Conservation (phyloP, 257 asterid genomes). For the Solanum rostratum region DNA sequence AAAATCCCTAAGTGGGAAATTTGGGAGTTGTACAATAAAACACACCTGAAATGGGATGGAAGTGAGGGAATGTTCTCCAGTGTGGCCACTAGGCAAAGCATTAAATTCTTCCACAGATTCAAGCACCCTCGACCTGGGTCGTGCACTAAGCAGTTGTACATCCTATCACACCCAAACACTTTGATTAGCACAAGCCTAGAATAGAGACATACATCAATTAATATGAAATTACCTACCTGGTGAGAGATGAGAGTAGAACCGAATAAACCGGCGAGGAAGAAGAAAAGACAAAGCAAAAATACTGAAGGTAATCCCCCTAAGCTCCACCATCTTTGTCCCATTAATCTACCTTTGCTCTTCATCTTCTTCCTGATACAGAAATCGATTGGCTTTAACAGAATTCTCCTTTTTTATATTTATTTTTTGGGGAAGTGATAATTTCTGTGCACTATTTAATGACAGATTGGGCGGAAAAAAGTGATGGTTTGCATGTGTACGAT, state of each 20-base stretch:
- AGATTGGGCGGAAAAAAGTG: neutral
- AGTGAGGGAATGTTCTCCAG: constrained; percentile 49
- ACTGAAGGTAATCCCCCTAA: constrained; percentile 44
- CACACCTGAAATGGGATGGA: constrained; percentile 69
- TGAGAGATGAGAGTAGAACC: constrained; percentile 67
- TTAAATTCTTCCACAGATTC: constrained; percentile 34
- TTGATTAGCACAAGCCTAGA: neutral
- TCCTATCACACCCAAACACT: constrained; percentile 29
- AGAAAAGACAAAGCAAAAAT: constrained; percentile 64
- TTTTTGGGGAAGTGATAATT: neutral
- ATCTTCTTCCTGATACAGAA: constrained; percentile 9
- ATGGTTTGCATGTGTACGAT: neutral
- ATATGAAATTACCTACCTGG: constrained; percentile 32
- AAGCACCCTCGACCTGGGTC: constrained; percentile 30
- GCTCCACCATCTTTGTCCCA: constrained; percentile 31
- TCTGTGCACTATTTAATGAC: neutral
- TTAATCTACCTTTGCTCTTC: constrained; percentile 43
- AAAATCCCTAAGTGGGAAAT: neutral
- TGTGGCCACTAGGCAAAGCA: constrained; percentile 47
- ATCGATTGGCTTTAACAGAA: neutral
- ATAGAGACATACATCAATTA: neutral
- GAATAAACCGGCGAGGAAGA: constrained; percentile 73
- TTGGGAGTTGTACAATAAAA: neutral
- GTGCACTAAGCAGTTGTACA: constrained; percentile 5
- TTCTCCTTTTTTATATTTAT: neutral